Evolutionary conservation across 441 rosid species (phyloP).

Genomic region (Macaranga tanarius): DNA sequence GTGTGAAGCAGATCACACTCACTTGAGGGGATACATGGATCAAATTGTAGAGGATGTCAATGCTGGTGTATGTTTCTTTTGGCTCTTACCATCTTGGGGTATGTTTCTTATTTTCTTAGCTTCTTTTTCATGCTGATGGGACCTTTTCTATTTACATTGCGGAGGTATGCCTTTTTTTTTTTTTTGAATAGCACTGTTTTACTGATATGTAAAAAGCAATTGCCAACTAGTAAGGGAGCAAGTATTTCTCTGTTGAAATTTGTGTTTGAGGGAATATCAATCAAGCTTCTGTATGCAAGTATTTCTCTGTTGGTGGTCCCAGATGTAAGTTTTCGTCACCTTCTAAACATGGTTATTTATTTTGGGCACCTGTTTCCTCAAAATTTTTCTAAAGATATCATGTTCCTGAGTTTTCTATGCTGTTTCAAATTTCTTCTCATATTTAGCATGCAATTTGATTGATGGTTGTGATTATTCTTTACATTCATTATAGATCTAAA

Average conservation of each 20-base stretch:
- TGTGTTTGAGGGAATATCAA: constrained; percentile 58
- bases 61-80: constrained; percentile 58
- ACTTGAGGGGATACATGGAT: constrained; percentile 54
- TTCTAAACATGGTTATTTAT: neutral
- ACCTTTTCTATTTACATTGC: too few species aligned
- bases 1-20: constrained; percentile 64
- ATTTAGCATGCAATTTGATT: neutral
- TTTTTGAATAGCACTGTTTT: too few species aligned
- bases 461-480: neutral
- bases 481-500: neutral
- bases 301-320: constrained; percentile 54
- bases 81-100: constrained; percentile 76
- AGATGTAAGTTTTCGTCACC: constrained; percentile 36
- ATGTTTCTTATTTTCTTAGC: neutral
- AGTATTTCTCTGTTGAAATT: constrained; percentile 77
- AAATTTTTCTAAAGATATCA: neutral
- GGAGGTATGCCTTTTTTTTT: too few species aligned
- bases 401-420: neutral
- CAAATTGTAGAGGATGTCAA: constrained; percentile 61
- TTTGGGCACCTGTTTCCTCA: neutral
- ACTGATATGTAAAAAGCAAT: constrained; percentile 18
- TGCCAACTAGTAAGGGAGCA: constrained; percentile 35
- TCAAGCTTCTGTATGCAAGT: constrained; percentile 76
- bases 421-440: neutral
- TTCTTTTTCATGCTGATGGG: neutral